Evolutionary conservation across 768 basidiomycete genomes (phyloP), one percentile per base, ranked within the genome.

Genomic region (Filobasidium floriforme): DNA sequence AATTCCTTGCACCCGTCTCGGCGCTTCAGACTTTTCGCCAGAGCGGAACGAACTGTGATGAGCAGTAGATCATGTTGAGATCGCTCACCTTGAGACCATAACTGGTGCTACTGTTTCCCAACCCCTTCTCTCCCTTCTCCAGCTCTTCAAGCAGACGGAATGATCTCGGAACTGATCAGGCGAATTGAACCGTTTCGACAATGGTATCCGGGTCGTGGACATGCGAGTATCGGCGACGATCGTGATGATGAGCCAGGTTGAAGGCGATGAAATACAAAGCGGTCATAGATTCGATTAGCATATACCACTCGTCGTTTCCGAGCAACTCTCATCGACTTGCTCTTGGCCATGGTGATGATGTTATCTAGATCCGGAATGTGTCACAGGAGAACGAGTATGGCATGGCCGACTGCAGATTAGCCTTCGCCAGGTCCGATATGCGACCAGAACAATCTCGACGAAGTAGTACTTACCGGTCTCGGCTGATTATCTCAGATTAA

Each of bases 81-180:
- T 5, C 12, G 68, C 75, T 67, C 69, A 80, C 79, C 70, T 91
- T 90, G 67, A 99, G 82, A 46, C 96, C 96, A 74, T 98, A 99
- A 22, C 92, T 94, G 82, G 92, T 96, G 19, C 89, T 91, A 63
- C 93, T 94, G 81, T 97, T 94, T 69, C 94, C 94, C 77, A 98
- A 92, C 61, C 96, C 96, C 80, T 99, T 99, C 84, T 99, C 96
- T 75, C 96, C 96, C 81, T 98, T 97, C 80, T 99, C 96, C 70
- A 99, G 88, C 82, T 99, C 96, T 77, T 96, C 96, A 44, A 99
- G 86, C 24, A 98, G 86, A 60, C 90, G 85, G 82, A 98, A 98
- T 81, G 93, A 97, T 76, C 94, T 85, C 29, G 94, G 94, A 69
- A 99, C 94, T 97, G 75, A 19, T 24, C 46, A 15, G 32, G 32